phyloP scores from a whole-genome alignment of 108 stramenopile genomes.

The Skeletonema costatum region DNA sequence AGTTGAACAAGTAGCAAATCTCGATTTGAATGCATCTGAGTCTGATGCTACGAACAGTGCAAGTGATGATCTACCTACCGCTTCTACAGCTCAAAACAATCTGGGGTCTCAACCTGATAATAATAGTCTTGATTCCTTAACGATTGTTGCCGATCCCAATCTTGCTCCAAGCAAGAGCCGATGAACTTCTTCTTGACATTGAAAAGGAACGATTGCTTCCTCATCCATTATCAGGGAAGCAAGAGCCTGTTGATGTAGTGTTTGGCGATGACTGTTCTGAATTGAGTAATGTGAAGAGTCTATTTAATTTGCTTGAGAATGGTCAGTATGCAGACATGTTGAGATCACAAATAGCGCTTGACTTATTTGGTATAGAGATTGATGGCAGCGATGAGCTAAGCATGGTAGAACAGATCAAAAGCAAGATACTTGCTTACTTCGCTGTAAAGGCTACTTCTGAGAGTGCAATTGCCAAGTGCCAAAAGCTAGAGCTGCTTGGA shows the following conservation, averaged over 20 bases:
- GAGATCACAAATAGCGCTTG: slow-evolving; percentile 35
- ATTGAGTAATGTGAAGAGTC: slow-evolving; percentile 8
- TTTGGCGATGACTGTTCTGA: neutral
- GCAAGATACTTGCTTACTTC: slow-evolving; percentile 32
- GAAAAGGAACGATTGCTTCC: slow-evolving; percentile 31
- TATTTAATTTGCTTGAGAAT: slow-evolving; percentile 36
- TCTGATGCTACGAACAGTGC: neutral
- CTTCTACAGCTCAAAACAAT: neutral
- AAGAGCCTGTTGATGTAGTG: neutral
- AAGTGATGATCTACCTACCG: neutral
- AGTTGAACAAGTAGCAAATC: neutral
- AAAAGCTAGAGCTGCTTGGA: slow-evolving; percentile 67
- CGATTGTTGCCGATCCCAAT: slow-evolving; percentile 9
- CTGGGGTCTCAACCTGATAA: neutral
- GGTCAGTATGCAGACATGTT: slow-evolving; percentile 65
- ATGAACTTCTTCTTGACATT: slow-evolving; percentile 15
- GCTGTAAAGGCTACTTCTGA: slow-evolving; percentile 8
- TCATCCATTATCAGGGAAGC: neutral
- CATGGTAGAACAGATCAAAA: slow-evolving; percentile 47
- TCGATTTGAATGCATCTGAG: neutral
- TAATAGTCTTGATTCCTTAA: slow-evolving; percentile 10
- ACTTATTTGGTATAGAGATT: slow-evolving; percentile 27
- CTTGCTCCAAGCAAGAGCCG: slow-evolving; percentile 6
- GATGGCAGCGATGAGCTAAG: slow-evolving; percentile 4
- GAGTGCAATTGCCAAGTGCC: slow-evolving; percentile 22